Evolutionary conservation across 2,329 filamentous ascomycete genomes (phyloP).

Genomic region (Coleophoma cylindrospora): DNA sequence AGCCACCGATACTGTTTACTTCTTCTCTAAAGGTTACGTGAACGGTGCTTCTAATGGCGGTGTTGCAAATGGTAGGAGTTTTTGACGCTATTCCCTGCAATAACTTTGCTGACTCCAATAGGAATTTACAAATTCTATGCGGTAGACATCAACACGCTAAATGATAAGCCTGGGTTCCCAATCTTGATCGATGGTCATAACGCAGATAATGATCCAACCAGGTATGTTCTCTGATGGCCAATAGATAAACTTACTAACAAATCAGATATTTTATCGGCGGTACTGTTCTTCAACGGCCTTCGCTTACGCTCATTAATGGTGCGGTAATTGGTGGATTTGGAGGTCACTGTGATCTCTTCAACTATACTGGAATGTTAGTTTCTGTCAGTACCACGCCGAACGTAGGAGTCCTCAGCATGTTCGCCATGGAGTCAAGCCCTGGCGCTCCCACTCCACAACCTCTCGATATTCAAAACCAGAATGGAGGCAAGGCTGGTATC

Average conservation of each 20-base stretch:
- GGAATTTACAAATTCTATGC: constrained; percentile 24
- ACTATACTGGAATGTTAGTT: constrained; percentile 32
- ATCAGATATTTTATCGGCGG: constrained; percentile 37
- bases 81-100: not conserved
- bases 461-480: constrained; percentile 22
- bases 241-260: not conserved
- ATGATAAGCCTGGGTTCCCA: constrained; percentile 33
- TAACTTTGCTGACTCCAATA: constrained; percentile 2
- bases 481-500: constrained; percentile 34
- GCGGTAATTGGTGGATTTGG: constrained; percentile 41
- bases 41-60: constrained; percentile 19
- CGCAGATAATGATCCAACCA: constrained; percentile 38
- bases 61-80: constrained; percentile 14
- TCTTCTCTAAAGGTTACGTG: constrained; percentile 32
- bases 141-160: constrained; percentile 30
- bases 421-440: constrained; percentile 35
- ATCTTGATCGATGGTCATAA: constrained; percentile 36
- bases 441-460: constrained; percentile 26
- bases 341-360: constrained; percentile 42
- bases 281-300: constrained; percentile 37
- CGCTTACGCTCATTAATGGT: constrained; percentile 32
- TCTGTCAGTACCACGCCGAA: constrained; percentile 26
- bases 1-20: constrained; percentile 28
- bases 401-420: constrained; percentile 28
- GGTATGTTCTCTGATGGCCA: constrained; percentile 9